Conservation (phyloP, 1,139 yeast species). For the Pneumocystis jirovecii region DNA sequence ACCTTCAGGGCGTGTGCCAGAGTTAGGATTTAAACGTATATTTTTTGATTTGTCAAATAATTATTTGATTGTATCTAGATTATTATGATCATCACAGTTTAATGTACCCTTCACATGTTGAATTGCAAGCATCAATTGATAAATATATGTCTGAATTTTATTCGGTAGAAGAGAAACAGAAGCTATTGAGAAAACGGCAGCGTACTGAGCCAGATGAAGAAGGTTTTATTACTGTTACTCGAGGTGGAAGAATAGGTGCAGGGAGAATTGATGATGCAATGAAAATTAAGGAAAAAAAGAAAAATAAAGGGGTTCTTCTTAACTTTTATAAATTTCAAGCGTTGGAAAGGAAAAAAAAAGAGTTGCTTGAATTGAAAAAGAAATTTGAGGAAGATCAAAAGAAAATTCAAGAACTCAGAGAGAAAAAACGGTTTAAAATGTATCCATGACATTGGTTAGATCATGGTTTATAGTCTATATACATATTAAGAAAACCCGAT, state of each 20-base stretch:
- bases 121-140: slow-evolving; percentile 39
- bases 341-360: slow-evolving; percentile 81
- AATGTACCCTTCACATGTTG: slow-evolving; percentile 29
- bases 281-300: slow-evolving; percentile 31
- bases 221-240: slow-evolving; percentile 18
- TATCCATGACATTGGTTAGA: slow-evolving; percentile 30
- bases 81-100: slow-evolving; percentile 8
- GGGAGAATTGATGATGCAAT: slow-evolving; percentile 20
- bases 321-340: slow-evolving; percentile 95
- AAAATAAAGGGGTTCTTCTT: slow-evolving; percentile 65
- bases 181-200: slow-evolving; percentile 30
- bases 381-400: slow-evolving; percentile 88
- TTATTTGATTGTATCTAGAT: neutral
- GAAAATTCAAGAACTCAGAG: slow-evolving; percentile 60
- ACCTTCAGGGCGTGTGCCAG: neutral
- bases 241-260: slow-evolving; percentile 28
- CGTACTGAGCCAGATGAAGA: slow-evolving; percentile 26
- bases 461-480: neutral
- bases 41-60: neutral
- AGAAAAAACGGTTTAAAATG: slow-evolving; percentile 72
- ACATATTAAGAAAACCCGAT: neutral
- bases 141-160: slow-evolving; percentile 53
- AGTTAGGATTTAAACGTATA: slow-evolving; percentile 5
- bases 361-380: slow-evolving; percentile 69
- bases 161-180: slow-evolving; percentile 51